Base-by-base conservation (phyloP, 805 yeast genomes). In the Ogataea pilisensis region DNA sequence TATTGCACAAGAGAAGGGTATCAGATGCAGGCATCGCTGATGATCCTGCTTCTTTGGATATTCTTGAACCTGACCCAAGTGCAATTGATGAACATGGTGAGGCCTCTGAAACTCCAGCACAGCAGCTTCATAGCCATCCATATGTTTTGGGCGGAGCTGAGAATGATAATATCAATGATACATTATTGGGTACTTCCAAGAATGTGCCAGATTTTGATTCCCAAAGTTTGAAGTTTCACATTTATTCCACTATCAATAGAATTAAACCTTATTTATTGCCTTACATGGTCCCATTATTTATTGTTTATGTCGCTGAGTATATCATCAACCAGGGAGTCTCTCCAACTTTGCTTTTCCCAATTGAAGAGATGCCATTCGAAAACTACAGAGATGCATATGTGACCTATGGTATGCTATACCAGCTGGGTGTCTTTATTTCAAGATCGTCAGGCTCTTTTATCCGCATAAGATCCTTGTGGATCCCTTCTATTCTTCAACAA, bases 361-460 rank as follows among this genome's bases (percentile, higher is more conserved):
- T 88, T 4, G 76, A 78, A 1, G 71, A 75, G 19, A 70, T 83
- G 58, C 95, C 95, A 3, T 85, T 89, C 54, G 55, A 64, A 2
- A 65, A 75, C 16, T 87, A 75, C 58, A 72, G 97, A 47, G 98
- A 91, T 53, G 83, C 86, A 3, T 91, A 91, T 59, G 98, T 91
- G 12, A 79, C 88, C 0, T 91, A 91, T 57, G 95, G 96, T 7
- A 82, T 95, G 3, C 61, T 90, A 4, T 91, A 91, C 54, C 98
- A 91, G 60, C 57, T 88, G 3, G 99, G 99, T 8, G 99, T 91
- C 0, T 89, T 91, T 54, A 74, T 91, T 1, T 88, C 97, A 3
- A 69, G 98, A 42, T 86, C 97, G 0, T 86, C 96, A 1, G 81
- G 86, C 0, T 69, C 80, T 3, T 68, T 82, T 42, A 51, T 85